phyloP scores from a whole-genome alignment of 1,284 basidiomycete species.

The Naganishia sp. region DNA sequence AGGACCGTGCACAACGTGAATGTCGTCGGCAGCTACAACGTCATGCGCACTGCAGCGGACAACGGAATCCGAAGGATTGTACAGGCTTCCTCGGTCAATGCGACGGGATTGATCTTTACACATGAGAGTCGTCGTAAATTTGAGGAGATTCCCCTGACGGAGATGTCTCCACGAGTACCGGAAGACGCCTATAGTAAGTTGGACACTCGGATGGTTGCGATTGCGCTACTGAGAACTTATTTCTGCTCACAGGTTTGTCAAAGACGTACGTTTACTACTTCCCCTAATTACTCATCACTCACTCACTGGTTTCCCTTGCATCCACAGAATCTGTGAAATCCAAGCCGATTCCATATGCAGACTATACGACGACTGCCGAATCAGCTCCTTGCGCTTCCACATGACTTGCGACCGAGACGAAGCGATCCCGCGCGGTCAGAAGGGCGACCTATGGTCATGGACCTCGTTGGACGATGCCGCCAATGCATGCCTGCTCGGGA shows the following conservation, averaged over 20 bases:
- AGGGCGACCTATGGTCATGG: conserved; percentile 50
- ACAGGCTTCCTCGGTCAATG: conserved; percentile 51
- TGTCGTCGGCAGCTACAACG: conserved; percentile 46
- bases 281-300: neutral
- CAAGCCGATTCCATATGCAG: conserved; percentile 49
- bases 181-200: conserved; percentile 39
- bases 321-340: conserved; percentile 46
- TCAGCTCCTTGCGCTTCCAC: conserved; percentile 53
- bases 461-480: conserved; percentile 41
- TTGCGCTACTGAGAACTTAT: neutral
- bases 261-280: conserved; percentile 42
- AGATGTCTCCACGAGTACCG: conserved; percentile 37
- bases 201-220: neutral
- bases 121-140: conserved; percentile 36
- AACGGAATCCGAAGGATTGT: conserved; percentile 47
- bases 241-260: conserved; percentile 40
- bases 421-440: conserved; percentile 16
- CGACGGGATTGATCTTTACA: conserved; percentile 43
- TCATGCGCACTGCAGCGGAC: conserved; percentile 47
- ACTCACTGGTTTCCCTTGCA: neutral
- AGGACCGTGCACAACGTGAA: conserved; percentile 49
- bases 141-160: conserved; percentile 44
- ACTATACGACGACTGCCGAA: conserved; percentile 43
- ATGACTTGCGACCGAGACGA: conserved; percentile 34
- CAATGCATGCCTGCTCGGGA: conserved; percentile 44